Base-by-base conservation (phyloP, 2,329 filamentous ascomycete genomes). In the Blastomyces parvus region DNA sequence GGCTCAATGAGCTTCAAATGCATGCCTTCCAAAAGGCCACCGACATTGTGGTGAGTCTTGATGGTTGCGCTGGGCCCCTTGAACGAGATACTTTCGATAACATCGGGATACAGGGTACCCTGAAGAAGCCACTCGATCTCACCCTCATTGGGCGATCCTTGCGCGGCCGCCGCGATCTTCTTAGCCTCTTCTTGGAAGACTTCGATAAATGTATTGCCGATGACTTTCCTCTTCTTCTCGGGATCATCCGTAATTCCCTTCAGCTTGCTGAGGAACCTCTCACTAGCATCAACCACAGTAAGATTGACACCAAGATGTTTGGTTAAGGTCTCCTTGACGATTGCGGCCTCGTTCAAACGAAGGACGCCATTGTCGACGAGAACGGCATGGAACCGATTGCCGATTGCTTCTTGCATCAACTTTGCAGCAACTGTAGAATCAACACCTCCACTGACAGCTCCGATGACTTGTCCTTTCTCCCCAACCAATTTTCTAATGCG, bases 151-250 rank as follows among this genome's bases (percentile, higher is more conserved):
- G 81, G 76, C 0, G 87, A 87, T 71, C 87, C 81, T 66, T 86
- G 84, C 0, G 89, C 89, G 36, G 82, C 85, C 62, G 84, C 84
- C 66, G 91, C 89, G 58, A 95, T 92, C 69, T 84, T 81, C 70
- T 83, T 83, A 33, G 89, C 91, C 73, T 91, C 87, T 64, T 86
- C 81, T 75, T 96, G 88, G 76, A 96, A 97, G 36, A 96, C 78
- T 69, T 91, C 88, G 67, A 91, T 91, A 74, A 91, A 89, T 27
- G 64, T 68, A n/a, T 84, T 89, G 66, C 82, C 84, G 63, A 91
- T 92, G 66, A 97, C 97, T 70, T 97, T 87, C 79, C 96, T 96
- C 62, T 92, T 83, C 82, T 96, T 97, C 73, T 84, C 84, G 77
- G 97, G 92, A 0, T 93, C 92, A 63, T 89, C 90, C 0, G 78